Evolutionary conservation across 169 alveolate genomes (phyloP).

Genomic region (Eimeria mitis): DNA sequence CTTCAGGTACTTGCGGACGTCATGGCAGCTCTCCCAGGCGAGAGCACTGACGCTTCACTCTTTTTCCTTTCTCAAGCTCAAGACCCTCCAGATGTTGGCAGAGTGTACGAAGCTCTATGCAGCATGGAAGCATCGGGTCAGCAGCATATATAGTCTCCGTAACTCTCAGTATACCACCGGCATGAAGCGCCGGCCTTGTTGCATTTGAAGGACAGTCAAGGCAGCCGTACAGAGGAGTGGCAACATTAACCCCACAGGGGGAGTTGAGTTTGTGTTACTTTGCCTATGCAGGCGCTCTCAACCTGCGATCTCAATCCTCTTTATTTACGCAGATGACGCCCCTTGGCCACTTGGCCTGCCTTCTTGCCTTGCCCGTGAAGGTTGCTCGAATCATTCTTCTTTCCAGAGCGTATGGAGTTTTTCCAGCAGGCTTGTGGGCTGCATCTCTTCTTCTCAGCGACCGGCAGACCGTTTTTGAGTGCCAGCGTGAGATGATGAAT

Average conservation of each 20-base stretch:
- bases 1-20: slow-evolving; percentile 10
- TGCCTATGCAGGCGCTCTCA: slow-evolving; percentile 53
- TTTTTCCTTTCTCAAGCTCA: slow-evolving; percentile 55
- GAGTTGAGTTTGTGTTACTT: not conserved
- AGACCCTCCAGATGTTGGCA: slow-evolving; percentile 49
- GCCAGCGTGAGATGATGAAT: slow-evolving; percentile 40
- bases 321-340: slow-evolving; percentile 31
- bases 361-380: slow-evolving; percentile 43
- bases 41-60: slow-evolving; percentile 34
- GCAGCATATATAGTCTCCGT: not conserved
- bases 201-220: not conserved
- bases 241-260: not conserved
- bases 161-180: not conserved
- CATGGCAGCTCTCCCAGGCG: slow-evolving; percentile 40
- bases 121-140: slow-evolving; percentile 59
- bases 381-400: slow-evolving; percentile 34
- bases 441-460: slow-evolving; percentile 45
- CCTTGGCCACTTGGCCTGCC: slow-evolving; percentile 53
- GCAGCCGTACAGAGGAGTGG: not conserved
- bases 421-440: slow-evolving; percentile 66
- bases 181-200: not conserved
- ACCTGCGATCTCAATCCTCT: slow-evolving; percentile 38
- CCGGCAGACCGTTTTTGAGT: slow-evolving; percentile 43
- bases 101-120: slow-evolving; percentile 27
- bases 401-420: slow-evolving; percentile 20